Base-by-base conservation (phyloP, 208 protist species). In the Trypanosomatidae sp. region DNA sequence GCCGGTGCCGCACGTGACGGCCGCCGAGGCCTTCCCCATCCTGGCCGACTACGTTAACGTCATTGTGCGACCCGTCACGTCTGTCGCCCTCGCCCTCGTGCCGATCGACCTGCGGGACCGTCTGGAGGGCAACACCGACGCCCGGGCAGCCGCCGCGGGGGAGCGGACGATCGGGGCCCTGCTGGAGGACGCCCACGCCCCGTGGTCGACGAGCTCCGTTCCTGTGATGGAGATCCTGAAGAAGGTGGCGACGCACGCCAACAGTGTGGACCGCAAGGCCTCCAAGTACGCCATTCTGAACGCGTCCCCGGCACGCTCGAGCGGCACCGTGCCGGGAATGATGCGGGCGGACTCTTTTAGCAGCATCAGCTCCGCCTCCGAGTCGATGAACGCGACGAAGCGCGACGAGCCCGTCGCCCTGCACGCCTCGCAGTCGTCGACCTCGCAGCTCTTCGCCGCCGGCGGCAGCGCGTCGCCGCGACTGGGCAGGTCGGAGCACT, bases 221-320 rank as follows among this genome's bases (percentile, higher is more conserved):
- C 68, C 71, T n/a, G 86, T 93, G 33, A 83, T 93, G 64, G 87
- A 93, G 33, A 89, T 94, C 62, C 77, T 94, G 41, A 86, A 88
- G 53, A 91, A 87, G 66, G 69, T 86, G 22, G 85, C 89, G 7
- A 87, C 83, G 41, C 89, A 94, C 73, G 89, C 91, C 10, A 89
- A 80, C 53, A 93, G 88, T 66, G 79, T 96, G 9, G 89, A 96
- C 74, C 85, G 91, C 3, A 94, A 96, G 65, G 91, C 88, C 13
- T 94, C 89, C 25, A 89, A 92, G 70, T 73, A 74, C 44, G 91
- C 91, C 41, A 96, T 96, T 72, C 72, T 96, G 43, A 92, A 96
- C 55, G 91, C 91, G 22, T 90, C 88, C 15, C 87, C 87, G 2
- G 73, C 80, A 17, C 83, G 87, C 50, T 69, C 71, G 2, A 73